phyloP scores from a whole-genome alignment of 129 eudicot species.

The Lactuca sativa region DNA sequence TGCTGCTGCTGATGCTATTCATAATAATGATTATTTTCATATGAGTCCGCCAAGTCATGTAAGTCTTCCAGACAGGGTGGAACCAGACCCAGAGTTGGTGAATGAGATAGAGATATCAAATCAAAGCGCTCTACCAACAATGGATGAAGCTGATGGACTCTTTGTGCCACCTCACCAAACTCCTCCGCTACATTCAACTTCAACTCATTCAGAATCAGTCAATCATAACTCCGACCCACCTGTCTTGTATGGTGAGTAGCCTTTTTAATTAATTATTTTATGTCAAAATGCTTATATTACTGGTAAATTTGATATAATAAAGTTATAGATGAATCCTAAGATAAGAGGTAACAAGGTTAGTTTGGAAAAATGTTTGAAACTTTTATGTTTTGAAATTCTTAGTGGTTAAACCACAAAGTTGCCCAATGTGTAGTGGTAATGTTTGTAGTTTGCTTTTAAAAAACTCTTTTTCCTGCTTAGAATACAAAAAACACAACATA shows the following conservation, averaged over 20 bases:
- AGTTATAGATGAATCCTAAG: too few relatives aligned
- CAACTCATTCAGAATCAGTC: slow-evolving; percentile 31
- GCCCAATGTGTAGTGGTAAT: too few relatives aligned
- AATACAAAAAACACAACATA: background rate
- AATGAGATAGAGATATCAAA: slow-evolving; percentile 37
- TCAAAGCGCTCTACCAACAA: slow-evolving; percentile 19
- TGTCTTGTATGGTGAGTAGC: slow-evolving; percentile 49
- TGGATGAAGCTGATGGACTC: slow-evolving; percentile 34
- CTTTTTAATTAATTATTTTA: background rate
- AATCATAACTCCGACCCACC: slow-evolving; percentile 24
- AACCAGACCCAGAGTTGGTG: slow-evolving; percentile 44
- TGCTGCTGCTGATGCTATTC: too few relatives aligned
- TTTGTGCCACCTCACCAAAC: slow-evolving; percentile 33
- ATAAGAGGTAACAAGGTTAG: too few relatives aligned
- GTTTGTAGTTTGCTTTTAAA: too few relatives aligned
- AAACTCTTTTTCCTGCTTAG: too few relatives aligned
- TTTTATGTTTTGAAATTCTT: too few relatives aligned
- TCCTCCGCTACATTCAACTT: slow-evolving; percentile 32
- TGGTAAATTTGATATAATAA: too few relatives aligned
- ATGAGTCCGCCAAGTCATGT: slow-evolving; percentile 15
- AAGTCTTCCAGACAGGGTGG: slow-evolving; percentile 42
- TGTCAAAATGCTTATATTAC: too few relatives aligned
- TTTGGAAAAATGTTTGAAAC: too few relatives aligned
- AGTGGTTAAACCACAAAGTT: too few relatives aligned
- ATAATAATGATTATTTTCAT: background rate